Conservation (phyloP, 345 rosid genomes). For the Corymbia maculata region DNA sequence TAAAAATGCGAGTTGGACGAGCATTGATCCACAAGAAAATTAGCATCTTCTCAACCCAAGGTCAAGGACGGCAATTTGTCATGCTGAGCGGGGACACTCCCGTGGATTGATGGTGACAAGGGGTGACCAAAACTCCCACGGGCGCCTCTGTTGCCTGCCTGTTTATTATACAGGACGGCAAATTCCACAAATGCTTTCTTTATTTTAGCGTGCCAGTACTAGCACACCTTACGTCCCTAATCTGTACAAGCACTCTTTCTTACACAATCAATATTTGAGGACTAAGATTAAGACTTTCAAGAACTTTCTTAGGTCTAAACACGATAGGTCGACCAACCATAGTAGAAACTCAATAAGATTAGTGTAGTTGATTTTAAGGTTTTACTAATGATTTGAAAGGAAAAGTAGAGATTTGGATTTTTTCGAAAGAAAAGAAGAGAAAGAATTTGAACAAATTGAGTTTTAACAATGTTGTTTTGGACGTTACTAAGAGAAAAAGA, state of each 20-base stretch:
- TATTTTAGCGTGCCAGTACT: no score
- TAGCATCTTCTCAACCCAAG: background rate
- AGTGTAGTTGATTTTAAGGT: background rate
- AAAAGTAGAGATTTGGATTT: no score
- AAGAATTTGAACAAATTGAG: background rate
- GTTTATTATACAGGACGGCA: no score
- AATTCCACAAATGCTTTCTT: no score
- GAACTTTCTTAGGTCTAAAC: no score
- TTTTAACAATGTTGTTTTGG: background rate
- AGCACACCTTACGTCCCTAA: no score
- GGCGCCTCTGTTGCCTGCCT: no score
- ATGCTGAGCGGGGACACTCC: background rate
- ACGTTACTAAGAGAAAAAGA: background rate
- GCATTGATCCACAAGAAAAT: background rate
- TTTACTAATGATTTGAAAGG: background rate
- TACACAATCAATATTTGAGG: no score
- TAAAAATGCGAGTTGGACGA: background rate
- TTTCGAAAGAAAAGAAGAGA: background rate
- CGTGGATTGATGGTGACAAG: no score
- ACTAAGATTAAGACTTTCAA: no score
- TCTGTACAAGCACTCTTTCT: no score
- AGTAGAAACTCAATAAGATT: background rate
- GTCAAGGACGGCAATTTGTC: background rate
- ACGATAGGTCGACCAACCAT: background rate
- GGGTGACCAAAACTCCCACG: no score